Evolutionary conservation across 2,329 filamentous ascomycete species (phyloP), one percentile per base, ranked within the genome.

Genomic region (Hypoxylon rubiginosum): DNA sequence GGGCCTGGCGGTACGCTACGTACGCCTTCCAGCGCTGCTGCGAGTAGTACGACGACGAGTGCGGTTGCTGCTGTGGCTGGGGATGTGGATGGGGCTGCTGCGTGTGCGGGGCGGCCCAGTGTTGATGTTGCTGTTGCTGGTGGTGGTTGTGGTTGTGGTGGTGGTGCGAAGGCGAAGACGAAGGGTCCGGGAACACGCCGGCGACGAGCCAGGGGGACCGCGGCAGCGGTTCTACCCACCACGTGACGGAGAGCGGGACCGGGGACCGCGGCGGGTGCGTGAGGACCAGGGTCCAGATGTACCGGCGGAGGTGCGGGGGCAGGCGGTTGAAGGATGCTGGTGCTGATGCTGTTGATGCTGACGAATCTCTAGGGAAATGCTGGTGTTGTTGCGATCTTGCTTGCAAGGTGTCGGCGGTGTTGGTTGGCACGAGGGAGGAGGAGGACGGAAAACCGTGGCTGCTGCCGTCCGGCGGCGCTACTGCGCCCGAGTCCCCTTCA

Each of bases 271-370:
- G 24, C 2, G 26, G 45, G 17, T 19, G 13, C 5, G 53, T 64
- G 17, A 74, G 61, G 9, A 64, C 68, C 11, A 68, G 62, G 3
- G 66, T 54, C 70, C 70, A 74, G 49, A 74, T 74, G 36, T 63
- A 49, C 7, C 66, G n/a, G 5, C 71, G 66, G 1, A 75, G 45
- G 4, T 58, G 46, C 0, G 32, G 10, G 7, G 71, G 70, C 2
- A 75, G 52, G 26, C 54, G 36, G 48, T 30, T 56, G 67, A 74
- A 68, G 28, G 45, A 43, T 4, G 52, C 3, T 13, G 52, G 10
- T 2, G n/a, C 5, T 9, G 49, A 21, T 39, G 43, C 4, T 34
- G 56, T 43, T 50, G 6, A 17, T 41, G 30, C 10, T 45, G 59
- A 32, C 46, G 52, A 50, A 19, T 17, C 26, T 1, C n/a, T 4